phyloP scores from a whole-genome alignment of 2,329 filamentous ascomycete species.

The Penicillium sp. region DNA sequence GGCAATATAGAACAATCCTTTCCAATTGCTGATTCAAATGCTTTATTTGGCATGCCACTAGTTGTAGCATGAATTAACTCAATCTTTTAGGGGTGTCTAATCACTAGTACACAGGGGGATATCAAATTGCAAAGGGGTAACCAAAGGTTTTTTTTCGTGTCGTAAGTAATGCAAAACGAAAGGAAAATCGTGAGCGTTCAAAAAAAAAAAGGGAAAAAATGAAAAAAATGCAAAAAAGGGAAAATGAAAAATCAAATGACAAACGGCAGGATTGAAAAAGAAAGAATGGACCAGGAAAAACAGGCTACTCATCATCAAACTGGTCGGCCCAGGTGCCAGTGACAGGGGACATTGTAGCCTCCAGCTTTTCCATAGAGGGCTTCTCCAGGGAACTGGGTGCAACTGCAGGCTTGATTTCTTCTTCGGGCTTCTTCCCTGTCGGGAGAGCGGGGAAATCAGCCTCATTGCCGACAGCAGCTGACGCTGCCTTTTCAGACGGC shows the following conservation, averaged over 20 bases:
- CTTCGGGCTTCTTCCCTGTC: constrained; percentile 27
- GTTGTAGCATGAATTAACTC: neutral
- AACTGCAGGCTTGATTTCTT: constrained; percentile 5
- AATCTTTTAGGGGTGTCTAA: neutral
- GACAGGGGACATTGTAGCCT: constrained; percentile 33
- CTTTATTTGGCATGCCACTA: neutral
- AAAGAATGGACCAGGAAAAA: neutral
- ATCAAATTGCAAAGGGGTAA: constrained; percentile 20
- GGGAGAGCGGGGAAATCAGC: constrained; percentile 43
- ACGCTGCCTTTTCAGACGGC: constrained; percentile 19
- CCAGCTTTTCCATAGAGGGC: constrained; percentile 27
- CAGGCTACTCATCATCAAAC: constrained; percentile 24
- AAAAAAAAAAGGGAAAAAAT: neutral
- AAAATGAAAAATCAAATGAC: neutral
- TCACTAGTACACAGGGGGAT: constrained; percentile 12
- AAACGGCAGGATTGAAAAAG: neutral
- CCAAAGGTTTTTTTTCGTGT: constrained; percentile 16
- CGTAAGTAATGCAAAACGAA: constrained; percentile 18
- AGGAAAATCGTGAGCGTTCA: constrained; percentile 9
- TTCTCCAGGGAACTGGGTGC: constrained; percentile 6
- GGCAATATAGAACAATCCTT: neutral
- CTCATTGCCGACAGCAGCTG: constrained; percentile 34
- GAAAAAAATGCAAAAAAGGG: neutral
- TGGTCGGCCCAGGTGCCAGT: constrained; percentile 40
- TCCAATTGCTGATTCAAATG: neutral